Conservation (phyloP, 345 rosid genomes). For the Populus pruinosa region DNA sequence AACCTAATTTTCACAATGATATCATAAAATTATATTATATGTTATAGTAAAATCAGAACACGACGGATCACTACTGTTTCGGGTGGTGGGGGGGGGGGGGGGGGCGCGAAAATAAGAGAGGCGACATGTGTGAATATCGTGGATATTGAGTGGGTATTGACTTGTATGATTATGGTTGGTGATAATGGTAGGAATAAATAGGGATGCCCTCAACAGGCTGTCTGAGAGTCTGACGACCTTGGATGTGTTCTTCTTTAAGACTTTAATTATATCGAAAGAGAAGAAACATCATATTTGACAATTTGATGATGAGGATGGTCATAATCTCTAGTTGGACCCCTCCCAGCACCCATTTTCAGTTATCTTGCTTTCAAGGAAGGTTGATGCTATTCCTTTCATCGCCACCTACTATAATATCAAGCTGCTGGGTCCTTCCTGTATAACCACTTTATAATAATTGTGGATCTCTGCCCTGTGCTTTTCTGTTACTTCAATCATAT, state of each 20-base stretch:
- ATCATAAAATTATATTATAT: no score
- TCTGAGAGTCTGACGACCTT: background rate
- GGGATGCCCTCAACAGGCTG: conserved; percentile 32
- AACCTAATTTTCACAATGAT: no score
- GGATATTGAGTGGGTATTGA: background rate
- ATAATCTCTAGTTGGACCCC: background rate
- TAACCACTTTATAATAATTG: background rate
- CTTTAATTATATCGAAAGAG: conserved; percentile 7
- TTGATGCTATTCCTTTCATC: conserved; percentile 15
- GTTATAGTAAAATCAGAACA: no score
- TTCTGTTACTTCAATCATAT: conserved; percentile 6
- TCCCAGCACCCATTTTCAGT: conserved; percentile 1
- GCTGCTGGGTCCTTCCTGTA: conserved; percentile 13
- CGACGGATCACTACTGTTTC: no score
- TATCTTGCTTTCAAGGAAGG: conserved; percentile 21
- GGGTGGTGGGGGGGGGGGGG: background rate
- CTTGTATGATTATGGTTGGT: conserved; percentile 19
- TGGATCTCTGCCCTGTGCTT: conserved; percentile 1
- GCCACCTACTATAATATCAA: background rate
- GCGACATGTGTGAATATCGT: conserved; percentile 4
- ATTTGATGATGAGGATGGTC: conserved; percentile 9
- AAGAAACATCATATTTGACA: conserved; percentile 6
- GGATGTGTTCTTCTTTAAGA: background rate
- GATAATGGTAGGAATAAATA: conserved; percentile 7
- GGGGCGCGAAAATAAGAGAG: background rate